Evolutionary conservation across 2,329 filamentous ascomycete species (phyloP).

Genomic region (Penicillium vulpinum): DNA sequence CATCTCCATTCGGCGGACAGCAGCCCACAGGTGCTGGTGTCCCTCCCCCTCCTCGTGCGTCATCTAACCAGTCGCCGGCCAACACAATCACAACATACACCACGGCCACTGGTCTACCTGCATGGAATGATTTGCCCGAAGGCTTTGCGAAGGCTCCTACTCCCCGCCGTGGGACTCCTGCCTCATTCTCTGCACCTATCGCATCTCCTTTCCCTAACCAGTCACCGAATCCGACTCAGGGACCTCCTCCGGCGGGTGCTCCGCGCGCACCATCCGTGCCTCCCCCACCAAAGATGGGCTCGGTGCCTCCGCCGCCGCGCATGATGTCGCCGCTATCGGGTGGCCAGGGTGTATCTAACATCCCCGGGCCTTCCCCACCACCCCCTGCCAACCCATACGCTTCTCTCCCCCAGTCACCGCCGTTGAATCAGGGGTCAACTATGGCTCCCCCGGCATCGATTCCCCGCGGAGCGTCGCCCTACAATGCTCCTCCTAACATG

Average conservation of each 20-base stretch:
- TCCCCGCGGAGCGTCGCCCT: constrained; percentile 77
- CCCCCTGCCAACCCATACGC: constrained; percentile 43
- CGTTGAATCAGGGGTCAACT: constrained; percentile 34
- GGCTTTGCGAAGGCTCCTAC: constrained; percentile 71
- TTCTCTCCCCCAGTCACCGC: constrained; percentile 44
- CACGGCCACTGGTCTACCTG: constrained; percentile 68
- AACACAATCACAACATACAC: constrained; percentile 62
- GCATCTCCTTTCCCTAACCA: constrained; percentile 75
- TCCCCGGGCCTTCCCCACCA: constrained; percentile 63
- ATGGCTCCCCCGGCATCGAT: constrained; percentile 55
- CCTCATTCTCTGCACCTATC: constrained; percentile 59
- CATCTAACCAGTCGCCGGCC: constrained; percentile 64
- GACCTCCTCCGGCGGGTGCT: constrained; percentile 56
- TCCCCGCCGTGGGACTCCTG: constrained; percentile 73
- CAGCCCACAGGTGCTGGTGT: constrained; percentile 47
- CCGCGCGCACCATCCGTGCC: constrained; percentile 71
- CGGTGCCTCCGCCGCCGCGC: constrained; percentile 62
- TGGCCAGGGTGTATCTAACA: constrained; percentile 54
- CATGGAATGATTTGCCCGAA: constrained; percentile 95
- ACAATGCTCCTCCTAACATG: constrained; percentile 73
- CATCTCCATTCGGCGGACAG: constrained; percentile 48
- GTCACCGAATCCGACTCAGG: constrained; percentile 45
- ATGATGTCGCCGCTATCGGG: constrained; percentile 68
- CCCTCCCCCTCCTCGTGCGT: constrained; percentile 64
- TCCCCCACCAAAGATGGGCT: constrained; percentile 77